Base-by-base conservation (phyloP, 2,329 filamentous ascomycete genomes). In the Hymenoscyphus fraxineus region DNA sequence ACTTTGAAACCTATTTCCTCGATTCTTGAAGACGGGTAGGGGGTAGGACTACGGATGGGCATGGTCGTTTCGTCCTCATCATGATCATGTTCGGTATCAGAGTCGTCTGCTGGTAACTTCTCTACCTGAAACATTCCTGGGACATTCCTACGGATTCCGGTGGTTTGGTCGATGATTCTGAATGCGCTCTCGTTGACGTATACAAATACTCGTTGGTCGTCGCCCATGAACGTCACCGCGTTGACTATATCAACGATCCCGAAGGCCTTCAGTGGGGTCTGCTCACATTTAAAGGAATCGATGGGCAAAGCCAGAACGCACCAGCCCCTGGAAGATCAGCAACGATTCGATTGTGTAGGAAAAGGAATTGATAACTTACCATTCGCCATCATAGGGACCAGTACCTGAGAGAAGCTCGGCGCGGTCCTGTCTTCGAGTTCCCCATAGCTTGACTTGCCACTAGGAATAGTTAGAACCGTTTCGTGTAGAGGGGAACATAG, bases 401-500 rank as follows among this genome's bases (percentile, higher is more conserved):
- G 19, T 27, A 54, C 47, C 47, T 13, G 19, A 54, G 0, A 27
- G 13, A 27, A 54, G 19, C 19, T 54, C 47, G 6, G 47, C 47
- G 19, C 19, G 47, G 40, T 55, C 31, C 9, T 54, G 16, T 27
- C 58, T 22, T 41, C 41, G n/a, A 12, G 13, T 51, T 32, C 27
- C 58, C 55, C 63, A 58, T 13, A 38, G 51, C 13, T 47, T 22
- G 41, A 39, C 31, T 32, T 55, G 39, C 60, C 56, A 60, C 41
- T 58, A 55, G 22, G 35, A 57, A 10, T 27, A n/a, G 31, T 54
- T 31, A 44, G 27, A 32, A 31, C 2, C 6, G 13, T 35, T 15
- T 31, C 10, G n/a, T 12, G 19, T 19, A 12, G 2, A 22, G 6
- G 19, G 56, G 15, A 10, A 6, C 58, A 66, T 44, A 63, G 64